Percentiles rank a stretch among this genome's conserved stretches.
Evolutionary conservation across 129 eudicot genomes (phyloP).

Genomic region (Kitagawia praeruptora): DNA sequence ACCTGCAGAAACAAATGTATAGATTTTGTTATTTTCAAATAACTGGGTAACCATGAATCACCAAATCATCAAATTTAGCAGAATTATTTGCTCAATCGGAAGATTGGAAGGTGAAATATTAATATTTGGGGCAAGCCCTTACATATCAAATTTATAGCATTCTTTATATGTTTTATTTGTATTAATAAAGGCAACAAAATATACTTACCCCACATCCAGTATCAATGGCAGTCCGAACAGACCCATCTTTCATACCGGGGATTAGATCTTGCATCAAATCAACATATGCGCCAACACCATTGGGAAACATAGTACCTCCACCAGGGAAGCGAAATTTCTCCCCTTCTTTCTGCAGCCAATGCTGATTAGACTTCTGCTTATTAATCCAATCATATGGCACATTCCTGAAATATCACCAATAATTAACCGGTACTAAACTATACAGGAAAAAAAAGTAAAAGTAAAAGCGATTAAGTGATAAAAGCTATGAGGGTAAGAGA

Average conservation of each 20-base stretch:
- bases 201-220: constrained; percentile 99
- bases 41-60: background rate
- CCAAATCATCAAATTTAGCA: background rate
- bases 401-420: constrained; percentile 37
- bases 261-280: constrained; percentile 82
- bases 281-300: constrained; percentile 80
- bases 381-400: constrained; percentile 99
- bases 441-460: background rate
- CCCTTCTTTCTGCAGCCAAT: constrained; percentile 94
- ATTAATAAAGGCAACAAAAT: background rate
- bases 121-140: background rate
- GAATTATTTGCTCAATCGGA: background rate
- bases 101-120: background rate
- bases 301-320: constrained; percentile 98
- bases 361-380: constrained; percentile 90
- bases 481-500: background rate
- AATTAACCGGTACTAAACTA: background rate
- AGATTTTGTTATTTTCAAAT: background rate
- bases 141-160: background rate
- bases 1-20: constrained; percentile 42
- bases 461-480: background rate
- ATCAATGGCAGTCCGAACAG: constrained; percentile 90
- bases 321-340: constrained; percentile 96
- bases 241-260: constrained; percentile 94
- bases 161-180: background rate